Evolutionary conservation across 1,139 yeast genomes (phyloP).

Genomic region (Yamadazyma mexicana): DNA sequence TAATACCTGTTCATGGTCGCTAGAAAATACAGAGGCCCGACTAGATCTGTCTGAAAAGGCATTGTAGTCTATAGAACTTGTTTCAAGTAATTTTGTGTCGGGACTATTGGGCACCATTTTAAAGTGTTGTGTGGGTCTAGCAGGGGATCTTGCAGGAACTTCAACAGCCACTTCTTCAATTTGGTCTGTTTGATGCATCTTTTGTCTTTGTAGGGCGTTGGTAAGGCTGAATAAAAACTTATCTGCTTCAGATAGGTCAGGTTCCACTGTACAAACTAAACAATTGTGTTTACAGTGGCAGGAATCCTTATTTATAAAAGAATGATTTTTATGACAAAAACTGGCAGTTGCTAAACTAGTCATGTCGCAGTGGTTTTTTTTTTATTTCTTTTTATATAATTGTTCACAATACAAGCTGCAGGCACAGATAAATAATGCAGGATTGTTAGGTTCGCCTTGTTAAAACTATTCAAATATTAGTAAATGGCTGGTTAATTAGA

Average conservation of each 20-base stretch:
- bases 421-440: background rate
- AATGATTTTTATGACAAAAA: background rate
- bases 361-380: background rate
- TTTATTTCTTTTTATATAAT: no score
- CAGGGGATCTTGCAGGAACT: conserved; percentile 22
- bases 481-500: background rate
- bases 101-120: conserved; percentile 11
- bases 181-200: background rate
- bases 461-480: background rate
- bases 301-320: background rate
- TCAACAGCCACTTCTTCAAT: background rate
- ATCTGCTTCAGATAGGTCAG: background rate
- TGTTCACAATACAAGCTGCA: no score
- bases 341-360: background rate
- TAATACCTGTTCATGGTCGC: conserved; percentile 6
- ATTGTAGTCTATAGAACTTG: conserved; percentile 15
- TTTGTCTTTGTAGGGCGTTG: background rate
- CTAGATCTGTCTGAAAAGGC: conserved; percentile 16
- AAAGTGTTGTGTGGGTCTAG: conserved; percentile 11
- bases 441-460: background rate
- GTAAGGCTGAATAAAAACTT: background rate
- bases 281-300: background rate
- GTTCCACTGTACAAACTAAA: background rate
- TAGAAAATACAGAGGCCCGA: conserved; percentile 15
- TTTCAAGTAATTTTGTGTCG: conserved; percentile 14